Base-by-base conservation (phyloP, 2,329 filamentous ascomycete species). In the Sclerotinia borealis region DNA sequence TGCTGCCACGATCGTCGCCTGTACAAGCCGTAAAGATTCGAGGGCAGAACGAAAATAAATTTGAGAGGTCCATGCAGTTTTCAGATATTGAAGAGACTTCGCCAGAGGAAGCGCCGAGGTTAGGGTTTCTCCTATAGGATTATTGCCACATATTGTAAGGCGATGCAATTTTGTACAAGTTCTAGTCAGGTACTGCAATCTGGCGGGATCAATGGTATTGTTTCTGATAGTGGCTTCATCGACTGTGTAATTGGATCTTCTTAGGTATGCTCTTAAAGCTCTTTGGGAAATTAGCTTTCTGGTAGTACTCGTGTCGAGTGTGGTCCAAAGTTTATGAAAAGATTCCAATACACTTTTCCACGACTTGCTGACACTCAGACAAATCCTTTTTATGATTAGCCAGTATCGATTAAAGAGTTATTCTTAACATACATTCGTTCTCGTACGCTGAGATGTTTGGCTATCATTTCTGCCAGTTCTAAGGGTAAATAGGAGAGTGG, bases 391-490 rank as follows among this genome's bases (percentile, higher is more conserved):
- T 15, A 41, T 36, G 25, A 58, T 68, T 22, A 69, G 68, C 37
- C 43, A 3, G 43, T 22, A 22, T 11, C 1, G 19, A 39, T 10
- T 29, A 52, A 8, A 15, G 5, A 19, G 22, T 15, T 13, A 11
- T 63, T 15, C 49, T n/a, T 7, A 8, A 54, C 72, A 54, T 68
- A 74, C 72, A 73, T 68, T 67, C 67, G 64, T 54, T 73, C 72
- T 62, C 71, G 67, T 62, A 72, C 70, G 2, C 59, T 54, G 13
- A 76, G 68, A 59, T 71, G 41, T n/a, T 68, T 58, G 17, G 68
- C 68, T 13, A 75, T 61, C 67, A 75, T 73, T 52, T 71, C 56
- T 49, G 66, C 70, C n/a, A 76, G 34, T 60, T 76, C 75, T 10
- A 70, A 31, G 9, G 75, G 75, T 34, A 76, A 68, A 51, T 68